Evolutionary conservation across 2,329 filamentous ascomycete species (phyloP).

Genomic region (Aureobasidium sp.): DNA sequence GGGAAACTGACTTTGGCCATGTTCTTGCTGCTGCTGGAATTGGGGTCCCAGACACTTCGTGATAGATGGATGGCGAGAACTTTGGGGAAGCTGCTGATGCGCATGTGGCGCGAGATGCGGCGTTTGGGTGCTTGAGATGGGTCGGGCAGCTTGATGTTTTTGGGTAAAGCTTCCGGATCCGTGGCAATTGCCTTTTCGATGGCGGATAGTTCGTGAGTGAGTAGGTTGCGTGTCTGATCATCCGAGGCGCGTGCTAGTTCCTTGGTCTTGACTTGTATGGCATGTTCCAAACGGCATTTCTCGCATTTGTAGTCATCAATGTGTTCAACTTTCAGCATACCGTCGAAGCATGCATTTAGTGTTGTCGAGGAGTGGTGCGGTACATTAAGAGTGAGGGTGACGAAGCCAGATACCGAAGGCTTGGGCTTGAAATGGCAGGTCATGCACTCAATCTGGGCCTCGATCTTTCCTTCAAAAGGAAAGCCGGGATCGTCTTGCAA

Average conservation of each 20-base stretch:
- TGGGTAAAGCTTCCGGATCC: conserved; percentile 70
- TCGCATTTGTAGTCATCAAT: conserved; percentile 98
- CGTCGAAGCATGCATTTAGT: conserved; percentile 82
- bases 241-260: conserved; percentile 31
- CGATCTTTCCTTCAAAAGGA: conserved; percentile 81
- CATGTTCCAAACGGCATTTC: conserved; percentile 78
- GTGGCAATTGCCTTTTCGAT: conserved; percentile 63
- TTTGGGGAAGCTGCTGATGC: conserved; percentile 80
- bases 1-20: conserved; percentile 89
- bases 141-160: conserved; percentile 66
- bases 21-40: conserved; percentile 73
- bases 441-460: conserved; percentile 91
- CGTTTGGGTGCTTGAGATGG: conserved; percentile 66
- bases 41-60: conserved; percentile 78
- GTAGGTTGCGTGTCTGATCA: conserved; percentile 32
- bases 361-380: conserved; percentile 71
- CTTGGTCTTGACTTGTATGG: conserved; percentile 49
- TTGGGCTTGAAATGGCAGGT: conserved; percentile 85
- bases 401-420: conserved; percentile 74
- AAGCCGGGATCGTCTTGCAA: conserved; percentile 55
- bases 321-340: conserved; percentile 86
- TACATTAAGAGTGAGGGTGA: conserved; percentile 84
- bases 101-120: conserved; percentile 77
- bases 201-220: conserved; percentile 53
- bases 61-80: conserved; percentile 87